Evolutionary conservation across 768 basidiomycete species (phyloP).

Genomic region (Tricholoma furcatifolium): DNA sequence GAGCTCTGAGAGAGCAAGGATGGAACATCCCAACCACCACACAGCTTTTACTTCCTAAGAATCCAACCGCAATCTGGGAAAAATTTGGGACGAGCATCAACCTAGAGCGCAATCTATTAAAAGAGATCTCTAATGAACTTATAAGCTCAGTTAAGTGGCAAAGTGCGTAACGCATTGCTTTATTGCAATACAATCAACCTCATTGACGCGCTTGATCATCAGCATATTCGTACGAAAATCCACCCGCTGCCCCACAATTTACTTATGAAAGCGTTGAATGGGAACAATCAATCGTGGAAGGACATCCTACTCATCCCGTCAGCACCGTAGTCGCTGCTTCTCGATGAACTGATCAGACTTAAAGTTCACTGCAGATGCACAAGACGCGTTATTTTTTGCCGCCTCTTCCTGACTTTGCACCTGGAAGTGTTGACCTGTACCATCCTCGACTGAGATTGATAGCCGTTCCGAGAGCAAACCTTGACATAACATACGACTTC

Average conservation of each 20-base stretch:
- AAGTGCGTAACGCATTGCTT: constrained; percentile 23
- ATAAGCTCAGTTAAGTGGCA: constrained; percentile 54
- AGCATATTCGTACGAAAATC: constrained; percentile 50
- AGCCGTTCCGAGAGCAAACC: constrained; percentile 38
- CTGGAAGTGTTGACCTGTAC: constrained; percentile 50
- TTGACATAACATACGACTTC: constrained; percentile 52
- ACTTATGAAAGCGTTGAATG: constrained; percentile 50
- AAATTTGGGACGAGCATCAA: constrained; percentile 36
- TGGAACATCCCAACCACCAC: constrained; percentile 23
- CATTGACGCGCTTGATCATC: background rate
- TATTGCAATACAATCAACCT: constrained; percentile 8
- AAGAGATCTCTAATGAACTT: constrained; percentile 48
- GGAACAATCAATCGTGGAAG: constrained; percentile 63
- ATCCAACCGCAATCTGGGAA: constrained; percentile 43
- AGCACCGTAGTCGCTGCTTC: constrained; percentile 5
- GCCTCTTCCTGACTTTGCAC: constrained; percentile 42
- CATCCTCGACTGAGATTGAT: constrained; percentile 48
- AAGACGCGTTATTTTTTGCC: constrained; percentile 52
- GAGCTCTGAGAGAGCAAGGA: constrained; percentile 23
- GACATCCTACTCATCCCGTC: constrained; percentile 61
- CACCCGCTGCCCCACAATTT: constrained; percentile 43
- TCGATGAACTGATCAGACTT: background rate
- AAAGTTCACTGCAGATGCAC: constrained; percentile 44
- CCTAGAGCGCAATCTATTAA: constrained; percentile 30
- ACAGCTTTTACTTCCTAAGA: constrained; percentile 26